These are phyloP conservation scores for Pyricularia sp. DNA, from an alignment of 2,329 filamentous ascomycete genomes.

Conservation along the genomic window DNA sequence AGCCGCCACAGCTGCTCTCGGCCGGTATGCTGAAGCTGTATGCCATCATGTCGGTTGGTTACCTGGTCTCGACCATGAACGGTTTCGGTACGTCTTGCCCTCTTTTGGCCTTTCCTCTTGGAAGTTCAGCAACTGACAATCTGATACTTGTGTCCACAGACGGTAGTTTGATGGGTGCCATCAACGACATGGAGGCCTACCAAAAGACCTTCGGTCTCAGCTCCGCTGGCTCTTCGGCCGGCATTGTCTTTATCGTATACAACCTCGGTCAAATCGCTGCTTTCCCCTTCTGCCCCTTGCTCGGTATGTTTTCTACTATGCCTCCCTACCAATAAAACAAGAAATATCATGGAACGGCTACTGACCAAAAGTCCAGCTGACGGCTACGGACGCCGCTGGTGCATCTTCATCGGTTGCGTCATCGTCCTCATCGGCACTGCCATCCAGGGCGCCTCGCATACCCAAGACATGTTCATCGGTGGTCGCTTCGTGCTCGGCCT, in stretches of 20 bases:
- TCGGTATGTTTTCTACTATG: slow-evolving; percentile 10
- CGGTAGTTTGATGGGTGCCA: slow-evolving; percentile 40
- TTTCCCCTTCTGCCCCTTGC: slow-evolving; percentile 40
- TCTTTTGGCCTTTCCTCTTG: not conserved
- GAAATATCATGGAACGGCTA: not conserved
- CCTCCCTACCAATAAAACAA: not conserved
- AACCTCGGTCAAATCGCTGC: slow-evolving; percentile 40
- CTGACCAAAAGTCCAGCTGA: slow-evolving; percentile 24
- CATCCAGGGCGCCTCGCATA: slow-evolving; percentile 35
- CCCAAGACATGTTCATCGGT: slow-evolving; percentile 42
- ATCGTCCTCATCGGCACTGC: slow-evolving; percentile 42
- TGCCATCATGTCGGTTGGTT: slow-evolving; percentile 27
- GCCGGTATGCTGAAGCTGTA: slow-evolving; percentile 25
- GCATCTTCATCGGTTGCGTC: slow-evolving; percentile 45
- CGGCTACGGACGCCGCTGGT: slow-evolving; percentile 40
- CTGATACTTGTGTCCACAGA: slow-evolving; percentile 21
- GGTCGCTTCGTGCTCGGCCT: slow-evolving; percentile 46
- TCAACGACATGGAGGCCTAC: slow-evolving; percentile 43
- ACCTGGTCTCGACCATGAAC: slow-evolving; percentile 41
- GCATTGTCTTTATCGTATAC: slow-evolving; percentile 37
- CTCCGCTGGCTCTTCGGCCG: slow-evolving; percentile 35
- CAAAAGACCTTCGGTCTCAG: slow-evolving; percentile 37
- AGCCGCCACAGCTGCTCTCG: slow-evolving; percentile 24
- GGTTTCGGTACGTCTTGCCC: slow-evolving; percentile 31
- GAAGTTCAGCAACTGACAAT: not conserved